Base-by-base conservation (phyloP, 2,329 filamentous ascomycete species). In the Cladorrhinum sp. region DNA sequence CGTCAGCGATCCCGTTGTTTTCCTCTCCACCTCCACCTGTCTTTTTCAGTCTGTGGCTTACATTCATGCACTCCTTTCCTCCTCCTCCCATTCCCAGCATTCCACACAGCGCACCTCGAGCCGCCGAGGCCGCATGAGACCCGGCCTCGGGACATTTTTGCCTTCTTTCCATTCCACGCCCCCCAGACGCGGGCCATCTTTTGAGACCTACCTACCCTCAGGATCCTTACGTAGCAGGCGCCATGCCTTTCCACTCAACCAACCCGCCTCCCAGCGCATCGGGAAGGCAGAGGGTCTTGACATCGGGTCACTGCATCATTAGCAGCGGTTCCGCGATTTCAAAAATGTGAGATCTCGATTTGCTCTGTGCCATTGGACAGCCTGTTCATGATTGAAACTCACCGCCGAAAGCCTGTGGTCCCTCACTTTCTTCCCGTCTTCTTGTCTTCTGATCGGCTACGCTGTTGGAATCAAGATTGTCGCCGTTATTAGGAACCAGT, bases 221-320 rank as follows among this genome's bases (percentile, higher is more conserved):
- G 46, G 46, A 21, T 50, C 16, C 46, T 51, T 51, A 36, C 54
- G 54, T 57, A 42, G 54, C 54, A 57, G 54, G 54, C 54, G 54
- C 54, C 54, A 57, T 57, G 42, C 42, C 39, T 49, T 51, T 18
- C 26, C 26, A n/a, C n/a, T 10, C 21, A 6, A 14, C 33, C 30
- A 55, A 28, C 53, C 53, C 21, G 53, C 36, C 36, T 42, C 20
- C 39, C 50, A 21, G 58, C 33, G 61, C 54, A 59, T 61, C 56
- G 58, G 59, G 56, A 65, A 42, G 36, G 36, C 36, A n/a, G 16
- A 16, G 6, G 59, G 62, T 42, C 62, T 57, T 23, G 21, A 55
- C 50, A 58, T 55, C 62, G 62, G 62, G 62, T 28, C 59, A 39
- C 54, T 50, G 57, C 62, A 61, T 62, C 59, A 58, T 60, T 59